Base-by-base conservation (phyloP, 129 eudicot genomes). In the Lactuca saligna region DNA sequence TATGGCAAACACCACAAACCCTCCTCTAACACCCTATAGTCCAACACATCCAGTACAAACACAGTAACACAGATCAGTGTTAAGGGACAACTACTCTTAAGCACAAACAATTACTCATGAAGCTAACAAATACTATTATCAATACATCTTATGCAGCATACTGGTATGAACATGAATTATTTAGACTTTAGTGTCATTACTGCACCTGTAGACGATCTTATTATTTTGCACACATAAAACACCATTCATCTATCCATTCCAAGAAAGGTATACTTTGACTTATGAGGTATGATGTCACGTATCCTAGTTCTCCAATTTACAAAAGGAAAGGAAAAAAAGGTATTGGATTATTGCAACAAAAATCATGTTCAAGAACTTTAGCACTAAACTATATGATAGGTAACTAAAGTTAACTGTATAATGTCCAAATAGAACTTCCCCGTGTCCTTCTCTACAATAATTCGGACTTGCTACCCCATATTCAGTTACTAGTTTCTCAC, bases 1-100 rank as follows among this genome's bases (percentile, higher is more conserved):
- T 46, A 94, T 81, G 17, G 97, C 97, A 73, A 87, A 83, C 25
- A 94, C 95, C 60, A 86, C 59, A 63, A 94, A 83, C 61, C 88
- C 84, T 76, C 87, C 86, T 76, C 76, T 87, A 32, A 61, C 71
- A 49, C 82, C 85, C 98, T 91, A 86, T 59, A 48, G 55, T 76
- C 55, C 72, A 63, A 78, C 3, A 71, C 51, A 72, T 53, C 17
- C 54, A 29, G 25, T 57, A 39, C 7, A n/a, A 61, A 12, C 8
- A 25, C 4, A 54, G 46, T 8, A 34, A 3, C 33, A 54, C 62
- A 17, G 31, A 59, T 54, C 6, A 69, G 74, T 32, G 8, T 54
- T 15, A 50, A 20, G 34, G 32, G 8, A 8, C 50, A 57, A 57
- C 15, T 4, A 58, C 8, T 32, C n/a, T 32, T 14, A 58, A 31